phyloP scores from a whole-genome alignment of 176 grass and related monocot genomes.

The Metroxylon sagu region DNA sequence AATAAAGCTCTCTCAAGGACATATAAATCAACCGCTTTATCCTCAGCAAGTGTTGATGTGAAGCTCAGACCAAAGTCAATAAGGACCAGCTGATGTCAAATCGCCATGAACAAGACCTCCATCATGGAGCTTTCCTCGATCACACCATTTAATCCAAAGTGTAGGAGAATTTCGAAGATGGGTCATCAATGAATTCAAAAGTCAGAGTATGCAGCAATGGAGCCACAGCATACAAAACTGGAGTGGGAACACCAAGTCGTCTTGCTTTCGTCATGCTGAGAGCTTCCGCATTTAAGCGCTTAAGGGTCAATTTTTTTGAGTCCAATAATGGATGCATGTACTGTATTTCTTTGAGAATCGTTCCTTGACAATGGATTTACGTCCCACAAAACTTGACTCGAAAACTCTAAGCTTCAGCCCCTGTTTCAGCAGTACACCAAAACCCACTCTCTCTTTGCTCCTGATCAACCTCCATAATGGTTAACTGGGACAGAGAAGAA shows the following conservation, averaged over 20 bases:
- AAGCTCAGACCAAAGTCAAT: slow-evolving; percentile 98
- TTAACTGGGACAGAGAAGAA: no score
- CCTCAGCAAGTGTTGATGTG: slow-evolving; percentile 77
- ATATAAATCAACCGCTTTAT: slow-evolving; percentile 93
- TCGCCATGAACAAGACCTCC: slow-evolving; percentile 87
- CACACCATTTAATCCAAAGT: slow-evolving; percentile 67
- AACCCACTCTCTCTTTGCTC: no score
- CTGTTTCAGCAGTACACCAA: no score
- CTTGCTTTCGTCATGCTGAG: background rate
- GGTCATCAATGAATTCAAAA: slow-evolving; percentile 76
- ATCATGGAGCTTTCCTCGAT: slow-evolving; percentile 77
- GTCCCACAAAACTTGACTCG: no score
- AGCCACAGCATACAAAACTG: slow-evolving; percentile 75
- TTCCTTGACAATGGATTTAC: no score
- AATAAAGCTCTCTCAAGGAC: slow-evolving; percentile 92
- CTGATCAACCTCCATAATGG: no score
- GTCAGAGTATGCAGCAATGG: slow-evolving; percentile 70
- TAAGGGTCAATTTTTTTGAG: no score
- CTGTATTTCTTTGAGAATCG: no score
- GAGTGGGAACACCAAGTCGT: slow-evolving; percentile 76
- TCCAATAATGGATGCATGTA: no score
- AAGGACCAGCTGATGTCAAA: slow-evolving; percentile 83
- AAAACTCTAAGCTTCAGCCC: no score
- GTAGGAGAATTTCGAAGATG: slow-evolving; percentile 73
- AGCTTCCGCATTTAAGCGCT: no score